Percentiles rank a stretch among this genome's conserved stretches.
Conservation (phyloP, 805 yeast genomes). For the Saccharomycopsis sp. region DNA sequence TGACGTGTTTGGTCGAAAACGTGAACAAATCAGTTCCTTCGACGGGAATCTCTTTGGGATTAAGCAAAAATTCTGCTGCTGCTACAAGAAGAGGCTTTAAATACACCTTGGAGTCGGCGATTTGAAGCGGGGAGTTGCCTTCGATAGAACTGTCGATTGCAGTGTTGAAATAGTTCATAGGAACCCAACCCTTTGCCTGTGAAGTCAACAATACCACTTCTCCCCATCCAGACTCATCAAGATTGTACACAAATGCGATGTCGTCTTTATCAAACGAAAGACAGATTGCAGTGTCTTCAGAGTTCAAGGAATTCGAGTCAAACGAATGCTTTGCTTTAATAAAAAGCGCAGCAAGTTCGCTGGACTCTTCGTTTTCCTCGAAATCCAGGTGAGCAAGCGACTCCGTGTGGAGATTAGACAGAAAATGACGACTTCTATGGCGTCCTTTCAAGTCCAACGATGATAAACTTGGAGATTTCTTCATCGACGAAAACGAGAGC, state of each 20-base stretch:
- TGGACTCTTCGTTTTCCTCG: constrained; percentile 10
- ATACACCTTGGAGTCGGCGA: constrained; percentile 43
- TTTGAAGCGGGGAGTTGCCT: constrained; percentile 21
- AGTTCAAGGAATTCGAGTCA: constrained; percentile 51
- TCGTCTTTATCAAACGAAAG: constrained; percentile 64
- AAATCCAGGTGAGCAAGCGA: constrained; percentile 1
- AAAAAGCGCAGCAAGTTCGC: constrained; percentile 42
- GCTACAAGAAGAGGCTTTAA: constrained; percentile 50
- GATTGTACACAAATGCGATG: constrained; percentile 68
- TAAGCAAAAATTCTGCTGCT: constrained; percentile 58
- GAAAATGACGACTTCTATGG: constrained; percentile 17
- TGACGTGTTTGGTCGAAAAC: constrained; percentile 50
- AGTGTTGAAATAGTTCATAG: constrained; percentile 67
- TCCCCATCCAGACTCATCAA: constrained; percentile 84
- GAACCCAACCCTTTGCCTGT: constrained; percentile 75
- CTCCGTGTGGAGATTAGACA: constrained; percentile 14
- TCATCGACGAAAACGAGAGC: constrained; percentile 14
- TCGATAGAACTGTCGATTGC: constrained; percentile 28
- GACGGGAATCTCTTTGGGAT: constrained; percentile 49
- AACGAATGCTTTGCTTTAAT: constrained; percentile 54
- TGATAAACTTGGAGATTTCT: constrained; percentile 17
- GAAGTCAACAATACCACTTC: constrained; percentile 67
- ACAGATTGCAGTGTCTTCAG: constrained; percentile 66
- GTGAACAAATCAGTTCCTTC: constrained; percentile 35
- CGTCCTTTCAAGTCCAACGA: constrained; percentile 18